A percentile compares a stretch with the other conserved stretches of the same genome.
phyloP scores from a whole-genome alignment of 2,329 filamentous ascomycete genomes.

The Tothia fuscella region DNA sequence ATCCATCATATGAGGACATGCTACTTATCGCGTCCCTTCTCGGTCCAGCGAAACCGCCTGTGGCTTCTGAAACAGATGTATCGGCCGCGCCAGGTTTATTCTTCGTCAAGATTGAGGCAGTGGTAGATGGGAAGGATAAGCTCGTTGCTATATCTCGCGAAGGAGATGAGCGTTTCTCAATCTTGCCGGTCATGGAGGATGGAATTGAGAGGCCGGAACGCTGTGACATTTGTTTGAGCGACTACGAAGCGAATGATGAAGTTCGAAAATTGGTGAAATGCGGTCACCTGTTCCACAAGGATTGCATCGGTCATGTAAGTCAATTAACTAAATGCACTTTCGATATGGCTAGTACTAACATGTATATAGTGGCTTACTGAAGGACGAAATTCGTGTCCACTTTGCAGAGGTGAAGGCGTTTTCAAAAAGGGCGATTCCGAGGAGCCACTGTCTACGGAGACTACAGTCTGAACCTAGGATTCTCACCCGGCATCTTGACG shows the following conservation, averaged over 20 bases:
- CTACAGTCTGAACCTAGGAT: too few species aligned
- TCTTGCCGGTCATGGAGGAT: constrained; percentile 21
- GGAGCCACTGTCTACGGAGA: too few species aligned
- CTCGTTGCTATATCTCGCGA: constrained; percentile 34
- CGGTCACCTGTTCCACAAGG: constrained; percentile 53
- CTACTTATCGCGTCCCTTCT: constrained; percentile 54
- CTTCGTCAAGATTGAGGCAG: constrained; percentile 32
- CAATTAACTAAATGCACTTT: background rate
- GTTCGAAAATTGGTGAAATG: constrained; percentile 50
- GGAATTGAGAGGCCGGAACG: constrained; percentile 18
- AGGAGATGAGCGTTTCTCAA: constrained; percentile 14
- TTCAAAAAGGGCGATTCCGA: too few species aligned
- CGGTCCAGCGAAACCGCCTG: constrained; percentile 56
- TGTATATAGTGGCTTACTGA: constrained; percentile 52
- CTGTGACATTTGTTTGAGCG: constrained; percentile 54
- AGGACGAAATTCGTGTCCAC: constrained; percentile 51
- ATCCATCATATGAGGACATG: constrained; percentile 63
- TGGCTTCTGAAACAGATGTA: constrained; percentile 53
- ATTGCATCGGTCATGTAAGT: constrained; percentile 58
- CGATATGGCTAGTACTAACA: constrained; percentile 4
- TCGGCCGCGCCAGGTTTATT: constrained; percentile 50
- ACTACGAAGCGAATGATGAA: constrained; percentile 51
- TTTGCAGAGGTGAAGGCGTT: constrained; percentile 48
- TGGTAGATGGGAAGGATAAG: constrained; percentile 16
- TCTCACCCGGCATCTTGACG: too few species aligned